Evolutionary conservation across 352 stramenopile species (phyloP).

Genomic region (Plasmopara viticola): DNA sequence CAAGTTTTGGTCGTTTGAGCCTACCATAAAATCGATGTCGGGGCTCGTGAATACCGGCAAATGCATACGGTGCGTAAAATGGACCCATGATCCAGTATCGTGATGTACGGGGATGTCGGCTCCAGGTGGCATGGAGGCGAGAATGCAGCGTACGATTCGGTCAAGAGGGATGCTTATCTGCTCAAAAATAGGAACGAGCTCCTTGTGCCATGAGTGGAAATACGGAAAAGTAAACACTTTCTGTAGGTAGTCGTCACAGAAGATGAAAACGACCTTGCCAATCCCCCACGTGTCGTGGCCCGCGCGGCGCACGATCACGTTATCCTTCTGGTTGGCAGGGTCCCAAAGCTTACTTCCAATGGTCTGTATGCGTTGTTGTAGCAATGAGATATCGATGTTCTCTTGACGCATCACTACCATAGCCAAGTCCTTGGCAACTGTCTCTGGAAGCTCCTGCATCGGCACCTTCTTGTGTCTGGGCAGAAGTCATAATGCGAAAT

Average conservation of each 20-base stretch:
- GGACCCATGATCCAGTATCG: conserved; percentile 96
- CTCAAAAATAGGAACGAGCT: conserved; percentile 86
- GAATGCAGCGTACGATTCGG: conserved; percentile 90
- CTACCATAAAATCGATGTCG: conserved; percentile 78
- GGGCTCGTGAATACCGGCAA: conserved; percentile 91
- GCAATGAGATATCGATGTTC: conserved; percentile 51
- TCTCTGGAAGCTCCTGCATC: conserved; percentile 43
- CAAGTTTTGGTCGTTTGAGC: conserved; percentile 79
- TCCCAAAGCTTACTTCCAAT: conserved; percentile 56
- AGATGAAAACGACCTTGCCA: conserved; percentile 96
- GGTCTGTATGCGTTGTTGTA: conserved; percentile 53
- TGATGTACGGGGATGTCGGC: conserved; percentile 95
- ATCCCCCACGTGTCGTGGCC: conserved; percentile 98
- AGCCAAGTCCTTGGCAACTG: conserved; percentile 29
- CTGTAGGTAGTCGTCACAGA: conserved; percentile 98
- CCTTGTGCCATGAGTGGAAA: conserved; percentile 79
- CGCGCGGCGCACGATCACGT: conserved; percentile 90
- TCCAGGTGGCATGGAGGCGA: conserved; percentile 93
- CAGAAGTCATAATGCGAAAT: not conserved
- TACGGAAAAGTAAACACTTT: conserved; percentile 94
- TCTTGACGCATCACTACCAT: conserved; percentile 57
- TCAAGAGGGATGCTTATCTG: conserved; percentile 79
- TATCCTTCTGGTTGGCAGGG: conserved; percentile 62
- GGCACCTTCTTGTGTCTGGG: conserved; percentile 69
- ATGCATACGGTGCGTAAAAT: conserved; percentile 94